Conservation (phyloP, 2,329 filamentous ascomycete species). For the Stachybotrys elegans region DNA sequence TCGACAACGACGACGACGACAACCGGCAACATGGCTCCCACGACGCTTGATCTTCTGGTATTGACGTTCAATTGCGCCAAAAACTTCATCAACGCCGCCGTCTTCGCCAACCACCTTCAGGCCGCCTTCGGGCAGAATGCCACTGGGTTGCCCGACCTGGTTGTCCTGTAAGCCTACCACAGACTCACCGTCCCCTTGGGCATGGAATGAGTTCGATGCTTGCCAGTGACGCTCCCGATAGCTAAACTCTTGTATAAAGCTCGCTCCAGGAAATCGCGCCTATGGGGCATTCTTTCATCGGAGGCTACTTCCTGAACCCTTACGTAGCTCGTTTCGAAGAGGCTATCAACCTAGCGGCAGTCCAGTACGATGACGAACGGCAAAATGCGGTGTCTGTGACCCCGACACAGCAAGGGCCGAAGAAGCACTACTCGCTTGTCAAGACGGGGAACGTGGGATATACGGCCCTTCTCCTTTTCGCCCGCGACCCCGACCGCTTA, state of each 20-base stretch:
- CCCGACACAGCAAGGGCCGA: conserved; percentile 11
- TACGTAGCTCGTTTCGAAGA: conserved; percentile 70
- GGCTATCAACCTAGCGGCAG: conserved; percentile 65
- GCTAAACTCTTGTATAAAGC: too few relatives aligned
- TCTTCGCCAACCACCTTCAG: conserved; percentile 69
- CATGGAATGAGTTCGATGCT: too few relatives aligned
- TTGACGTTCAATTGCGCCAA: conserved; percentile 89
- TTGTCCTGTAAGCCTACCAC: conserved; percentile 54
- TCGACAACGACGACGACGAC: conserved; percentile 8
- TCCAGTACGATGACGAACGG: conserved; percentile 24
- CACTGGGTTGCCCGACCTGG: conserved; percentile 44
- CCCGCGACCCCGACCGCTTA: conserved; percentile 57
- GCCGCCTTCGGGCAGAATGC: conserved; percentile 47
- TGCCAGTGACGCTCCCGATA: too few relatives aligned
- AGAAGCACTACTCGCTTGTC: conserved; percentile 62
- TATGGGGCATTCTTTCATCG: conserved; percentile 77
- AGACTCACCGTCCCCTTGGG: too few relatives aligned
- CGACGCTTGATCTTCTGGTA: conserved; percentile 65
- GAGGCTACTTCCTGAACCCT: conserved; percentile 69
- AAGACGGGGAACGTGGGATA: conserved; percentile 75
- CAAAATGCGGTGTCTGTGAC: conserved; percentile 10
- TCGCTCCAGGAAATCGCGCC: conserved; percentile 92
- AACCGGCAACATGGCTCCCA: conserved; percentile 27
- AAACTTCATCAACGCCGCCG: conserved; percentile 59
- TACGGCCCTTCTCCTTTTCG: conserved; percentile 85